Evolutionary conservation across 2,329 filamentous ascomycete species (phyloP), one percentile per base, ranked within the genome.

Genomic region (Thelonectria discophora): DNA sequence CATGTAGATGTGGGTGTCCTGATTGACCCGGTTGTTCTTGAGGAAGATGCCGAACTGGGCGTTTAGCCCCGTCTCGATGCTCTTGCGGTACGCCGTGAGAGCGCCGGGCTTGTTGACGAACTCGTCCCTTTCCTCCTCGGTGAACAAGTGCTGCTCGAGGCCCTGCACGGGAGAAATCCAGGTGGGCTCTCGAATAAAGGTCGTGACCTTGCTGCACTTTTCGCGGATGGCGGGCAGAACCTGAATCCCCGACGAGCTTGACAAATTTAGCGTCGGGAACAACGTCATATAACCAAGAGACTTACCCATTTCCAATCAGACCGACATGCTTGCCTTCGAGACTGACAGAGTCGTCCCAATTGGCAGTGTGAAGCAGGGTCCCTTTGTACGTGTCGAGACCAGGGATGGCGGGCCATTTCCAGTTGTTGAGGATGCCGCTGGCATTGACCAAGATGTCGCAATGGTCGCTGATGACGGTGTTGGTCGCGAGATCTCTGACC

Each of bases 381-480:
- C 85, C 84, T 45, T 78, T 68, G 67, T 84, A 87, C 11, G 71
- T 67, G 2, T 81, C 66, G 3, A 85, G 70, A 1, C 80, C 80
- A 1, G 80, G 72, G 5, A 85, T 77, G 27, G 81, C 77, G 2
- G 84, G 84, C 79, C 81, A 85, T 63, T 80, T 83, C 78, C 74
- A 54, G 78, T 84, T 80, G 62, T 82, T 84, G 53, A 85, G 72
- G 27, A 81, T 78, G 4, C 83, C 83, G 13, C 72, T 68, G 12
- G 80, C 82, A 47, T 82, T 83, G 56, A 84, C 68, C 6, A 85
- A 72, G n/a, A 85, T 76, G 55, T 84, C 78, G 51, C 78, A 81
- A 11, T 24, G 59, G 34, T 68, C 65, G 8, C 54, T 59, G 8
- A 51, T 51, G 8, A 56, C 12, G 12, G 52, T 58, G 11, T 54